Evolutionary conservation across 2,329 filamentous ascomycete genomes (phyloP).

Genomic region (Amylocarpus encephaloides): DNA sequence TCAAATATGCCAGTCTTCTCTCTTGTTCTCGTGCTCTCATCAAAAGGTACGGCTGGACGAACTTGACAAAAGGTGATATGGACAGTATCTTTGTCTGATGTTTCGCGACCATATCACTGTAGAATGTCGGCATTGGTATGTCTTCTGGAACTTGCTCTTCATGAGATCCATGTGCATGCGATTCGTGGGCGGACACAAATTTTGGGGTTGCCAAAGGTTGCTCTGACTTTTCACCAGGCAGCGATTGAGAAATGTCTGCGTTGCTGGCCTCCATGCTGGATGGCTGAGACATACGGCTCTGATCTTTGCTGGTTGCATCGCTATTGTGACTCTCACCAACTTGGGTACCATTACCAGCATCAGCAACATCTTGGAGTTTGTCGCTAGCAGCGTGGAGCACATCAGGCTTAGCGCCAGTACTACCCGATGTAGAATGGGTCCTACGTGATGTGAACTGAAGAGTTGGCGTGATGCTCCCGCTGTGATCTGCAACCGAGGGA

Average conservation of each 20-base stretch:
- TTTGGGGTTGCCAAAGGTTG: constrained; percentile 15
- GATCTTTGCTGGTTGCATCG: neutral
- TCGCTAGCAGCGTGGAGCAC: constrained; percentile 22
- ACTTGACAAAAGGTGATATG: constrained; percentile 92
- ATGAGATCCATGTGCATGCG: constrained; percentile 34
- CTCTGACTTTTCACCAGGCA: constrained; percentile 6
- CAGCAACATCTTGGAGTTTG: constrained; percentile 21
- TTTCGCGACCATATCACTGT: constrained; percentile 90
- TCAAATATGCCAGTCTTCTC: constrained; percentile 73
- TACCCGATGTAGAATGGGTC: constrained; percentile 4
- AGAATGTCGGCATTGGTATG: constrained; percentile 81
- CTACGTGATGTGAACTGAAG: constrained; percentile 22
- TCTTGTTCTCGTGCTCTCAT: constrained; percentile 92
- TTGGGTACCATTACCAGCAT: constrained; percentile 7
- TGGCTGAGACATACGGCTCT: neutral
- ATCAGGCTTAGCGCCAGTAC: constrained; percentile 10
- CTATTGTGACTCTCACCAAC: constrained; percentile 1
- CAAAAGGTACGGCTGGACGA: constrained; percentile 85
- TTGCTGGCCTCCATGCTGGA: constrained; percentile 7
- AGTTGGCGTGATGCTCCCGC: constrained; percentile 35
- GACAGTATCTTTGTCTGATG: constrained; percentile 91
- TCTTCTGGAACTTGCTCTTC: constrained; percentile 65
- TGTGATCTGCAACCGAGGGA: constrained; percentile 53
- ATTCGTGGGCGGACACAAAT: constrained; percentile 32
- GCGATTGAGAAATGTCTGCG: constrained; percentile 9